Percentiles rank a stretch among this genome's conserved stretches.
These are phyloP conservation scores for Prunus armeniaca DNA, from an alignment of 306 rosid genomes.

Conservation along the genomic window DNA sequence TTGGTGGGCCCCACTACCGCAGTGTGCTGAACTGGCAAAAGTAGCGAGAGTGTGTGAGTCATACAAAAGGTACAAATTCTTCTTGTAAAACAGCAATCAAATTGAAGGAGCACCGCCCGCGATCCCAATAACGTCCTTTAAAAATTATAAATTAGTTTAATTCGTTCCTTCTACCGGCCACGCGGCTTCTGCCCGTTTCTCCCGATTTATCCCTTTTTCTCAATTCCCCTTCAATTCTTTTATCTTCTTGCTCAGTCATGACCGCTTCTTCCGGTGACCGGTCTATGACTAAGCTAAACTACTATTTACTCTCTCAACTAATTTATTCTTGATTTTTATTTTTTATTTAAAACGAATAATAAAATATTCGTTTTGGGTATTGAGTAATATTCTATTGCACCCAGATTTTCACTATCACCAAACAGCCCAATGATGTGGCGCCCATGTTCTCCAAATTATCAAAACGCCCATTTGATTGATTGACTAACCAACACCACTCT, in stretches of 20 bases:
- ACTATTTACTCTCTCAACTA: not conserved
- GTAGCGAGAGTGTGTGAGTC: too few relatives aligned
- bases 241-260: constrained; percentile 12
- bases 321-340: not conserved
- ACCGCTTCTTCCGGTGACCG: constrained; percentile 19
- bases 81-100: too few relatives aligned
- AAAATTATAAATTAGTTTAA: too few relatives aligned
- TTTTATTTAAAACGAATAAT: not conserved
- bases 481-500: too few relatives aligned
- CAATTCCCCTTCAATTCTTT: not conserved
- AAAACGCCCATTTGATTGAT: not conserved
- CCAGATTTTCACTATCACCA: not conserved
- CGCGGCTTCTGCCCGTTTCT: not conserved
- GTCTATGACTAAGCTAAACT: not conserved
- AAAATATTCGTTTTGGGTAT: not conserved
- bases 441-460: constrained; percentile 18
- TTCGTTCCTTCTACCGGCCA: constrained; percentile 7
- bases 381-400: not conserved
- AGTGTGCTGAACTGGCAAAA: too few relatives aligned
- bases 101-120: too few relatives aligned
- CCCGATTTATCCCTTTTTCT: not conserved
- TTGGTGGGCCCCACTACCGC: too few relatives aligned
- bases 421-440: constrained; percentile 3
- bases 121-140: too few relatives aligned
- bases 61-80: too few relatives aligned